Conservation (phyloP, 2,329 filamentous ascomycete genomes). For the Diplocarpon mali region DNA sequence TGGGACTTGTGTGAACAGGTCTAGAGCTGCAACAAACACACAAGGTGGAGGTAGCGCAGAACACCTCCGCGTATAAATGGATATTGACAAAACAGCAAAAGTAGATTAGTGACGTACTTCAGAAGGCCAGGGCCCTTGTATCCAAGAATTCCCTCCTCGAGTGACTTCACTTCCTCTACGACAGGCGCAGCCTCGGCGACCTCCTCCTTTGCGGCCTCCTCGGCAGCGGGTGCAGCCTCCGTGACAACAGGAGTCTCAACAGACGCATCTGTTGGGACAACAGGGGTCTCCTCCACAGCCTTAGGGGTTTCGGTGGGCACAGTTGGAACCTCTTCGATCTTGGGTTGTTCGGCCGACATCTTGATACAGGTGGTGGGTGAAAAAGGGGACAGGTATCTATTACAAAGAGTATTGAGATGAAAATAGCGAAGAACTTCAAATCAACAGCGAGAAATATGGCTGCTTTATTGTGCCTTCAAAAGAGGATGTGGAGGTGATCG, state of each 20-base stretch:
- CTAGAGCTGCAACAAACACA: too few species aligned
- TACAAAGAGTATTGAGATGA: constrained; percentile 2
- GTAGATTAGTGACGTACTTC: constrained; percentile 53
- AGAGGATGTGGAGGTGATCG: not conserved
- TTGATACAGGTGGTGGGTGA: not conserved
- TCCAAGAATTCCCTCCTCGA: constrained; percentile 64
- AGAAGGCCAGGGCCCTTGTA: constrained; percentile 75
- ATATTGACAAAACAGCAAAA: not conserved
- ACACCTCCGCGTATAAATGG: too few species aligned
- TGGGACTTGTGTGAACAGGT: too few species aligned
- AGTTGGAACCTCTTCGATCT: constrained; percentile 6
- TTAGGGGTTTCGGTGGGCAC: constrained; percentile 49
- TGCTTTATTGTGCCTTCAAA: constrained; percentile 1
- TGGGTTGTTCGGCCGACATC: constrained; percentile 9
- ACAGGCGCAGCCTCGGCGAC: constrained; percentile 50
- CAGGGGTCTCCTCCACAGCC: constrained; percentile 31
- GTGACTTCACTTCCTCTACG: constrained; percentile 37
- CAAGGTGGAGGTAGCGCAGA: too few species aligned
- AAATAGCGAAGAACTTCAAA: constrained; percentile 1
- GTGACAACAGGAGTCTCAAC: constrained; percentile 30
- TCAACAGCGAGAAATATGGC: not conserved
- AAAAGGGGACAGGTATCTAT: constrained; percentile 4
- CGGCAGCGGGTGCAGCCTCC: constrained; percentile 24
- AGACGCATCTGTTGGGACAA: constrained; percentile 11
- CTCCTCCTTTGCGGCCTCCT: constrained; percentile 34